phyloP scores from a whole-genome alignment of 768 basidiomycete genomes.

The Mycena maculata region DNA sequence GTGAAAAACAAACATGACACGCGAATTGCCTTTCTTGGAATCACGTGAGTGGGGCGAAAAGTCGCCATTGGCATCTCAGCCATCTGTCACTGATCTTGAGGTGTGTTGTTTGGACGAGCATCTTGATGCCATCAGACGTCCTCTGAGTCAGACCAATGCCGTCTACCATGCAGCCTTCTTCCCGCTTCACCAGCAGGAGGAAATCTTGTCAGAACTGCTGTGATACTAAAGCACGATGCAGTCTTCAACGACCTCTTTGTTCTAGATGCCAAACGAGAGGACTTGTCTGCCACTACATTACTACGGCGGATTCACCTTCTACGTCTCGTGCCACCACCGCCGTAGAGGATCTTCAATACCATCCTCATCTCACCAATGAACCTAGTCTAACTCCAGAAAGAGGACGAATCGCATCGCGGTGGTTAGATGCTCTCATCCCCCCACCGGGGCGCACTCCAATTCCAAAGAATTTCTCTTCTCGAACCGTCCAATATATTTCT shows the following conservation, averaged over 20 bases:
- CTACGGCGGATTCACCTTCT: background rate
- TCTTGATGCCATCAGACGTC: too few relatives aligned
- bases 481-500: conserved; percentile 5
- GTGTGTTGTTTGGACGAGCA: too few relatives aligned
- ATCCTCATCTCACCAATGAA: too few relatives aligned
- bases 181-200: conserved; percentile 10
- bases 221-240: conserved; percentile 29
- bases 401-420: conserved; percentile 27
- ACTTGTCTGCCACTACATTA: conserved; percentile 11
- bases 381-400: conserved; percentile 1
- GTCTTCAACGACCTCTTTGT: conserved; percentile 24
- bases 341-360: background rate
- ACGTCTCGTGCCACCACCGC: background rate
- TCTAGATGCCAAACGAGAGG: conserved; percentile 12
- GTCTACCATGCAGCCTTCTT: too few relatives aligned
- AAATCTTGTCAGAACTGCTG: conserved; percentile 29
- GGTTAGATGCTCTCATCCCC: conserved; percentile 22
- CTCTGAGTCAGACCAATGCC: too few relatives aligned
- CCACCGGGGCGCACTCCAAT: conserved; percentile 15
- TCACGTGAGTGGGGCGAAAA: too few relatives aligned
- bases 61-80: too few relatives aligned
- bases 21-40: too few relatives aligned
- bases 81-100: too few relatives aligned
- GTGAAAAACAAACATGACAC: too few relatives aligned
- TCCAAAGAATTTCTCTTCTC: conserved; percentile 1